phyloP scores from a whole-genome alignment of 1,284 basidiomycete genomes.

The Xerocomus amazonicus region DNA sequence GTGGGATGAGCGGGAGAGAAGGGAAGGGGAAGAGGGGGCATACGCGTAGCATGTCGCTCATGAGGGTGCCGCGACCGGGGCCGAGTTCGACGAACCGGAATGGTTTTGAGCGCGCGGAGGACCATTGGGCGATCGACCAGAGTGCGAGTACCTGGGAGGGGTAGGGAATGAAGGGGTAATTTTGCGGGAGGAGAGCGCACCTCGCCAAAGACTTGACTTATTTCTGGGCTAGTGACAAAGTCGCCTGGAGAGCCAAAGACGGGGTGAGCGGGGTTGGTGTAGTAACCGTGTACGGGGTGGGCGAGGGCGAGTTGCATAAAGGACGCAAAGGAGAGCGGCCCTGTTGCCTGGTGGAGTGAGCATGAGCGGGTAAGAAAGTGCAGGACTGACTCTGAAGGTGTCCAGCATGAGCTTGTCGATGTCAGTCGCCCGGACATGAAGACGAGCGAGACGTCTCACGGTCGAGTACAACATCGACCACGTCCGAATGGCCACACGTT shows the following conservation, averaged over 20 bases:
- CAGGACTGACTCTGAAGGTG: constrained; percentile 55
- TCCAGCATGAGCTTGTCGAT: constrained; percentile 67
- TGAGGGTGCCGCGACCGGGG: constrained; percentile 90
- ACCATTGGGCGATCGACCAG: constrained; percentile 85
- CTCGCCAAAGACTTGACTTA: constrained; percentile 96
- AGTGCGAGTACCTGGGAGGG: constrained; percentile 70
- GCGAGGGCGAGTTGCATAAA: constrained; percentile 89
- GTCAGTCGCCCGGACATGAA: constrained; percentile 28
- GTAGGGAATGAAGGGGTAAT: neutral
- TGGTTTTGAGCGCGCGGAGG: constrained; percentile 50
- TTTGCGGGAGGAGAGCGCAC: constrained; percentile 41
- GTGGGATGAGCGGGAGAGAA: neutral
- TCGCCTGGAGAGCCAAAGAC: constrained; percentile 90
- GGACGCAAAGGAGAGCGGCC: constrained; percentile 79
- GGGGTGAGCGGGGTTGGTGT: constrained; percentile 67
- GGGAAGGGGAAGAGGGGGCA: constrained; percentile 32
- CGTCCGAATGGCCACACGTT: constrained; percentile 62
- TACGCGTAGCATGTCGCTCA: constrained; percentile 88
- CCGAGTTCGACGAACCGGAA: constrained; percentile 89
- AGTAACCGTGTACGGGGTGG: constrained; percentile 88
- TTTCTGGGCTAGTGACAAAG: constrained; percentile 97
- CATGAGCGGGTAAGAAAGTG: neutral
- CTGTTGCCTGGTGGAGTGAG: constrained; percentile 59
- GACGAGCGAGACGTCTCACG: constrained; percentile 4
- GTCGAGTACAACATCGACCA: neutral